Evolutionary conservation across 1,284 basidiomycete species (phyloP).

Genomic region (Singerocomus inundabilis): DNA sequence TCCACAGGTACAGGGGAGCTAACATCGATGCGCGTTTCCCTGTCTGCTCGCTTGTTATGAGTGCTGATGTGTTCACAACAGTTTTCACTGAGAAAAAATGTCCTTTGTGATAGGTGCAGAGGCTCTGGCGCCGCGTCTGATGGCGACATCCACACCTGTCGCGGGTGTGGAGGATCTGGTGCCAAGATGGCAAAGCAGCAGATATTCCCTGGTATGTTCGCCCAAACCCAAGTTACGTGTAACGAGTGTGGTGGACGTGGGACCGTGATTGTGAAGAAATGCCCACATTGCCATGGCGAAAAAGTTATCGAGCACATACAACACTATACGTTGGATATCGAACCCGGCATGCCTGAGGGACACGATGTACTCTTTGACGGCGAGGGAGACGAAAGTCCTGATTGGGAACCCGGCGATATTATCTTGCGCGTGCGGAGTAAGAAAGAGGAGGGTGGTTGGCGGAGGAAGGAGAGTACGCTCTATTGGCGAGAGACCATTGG

Average conservation of each 20-base stretch:
- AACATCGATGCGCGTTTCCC: conserved; percentile 69
- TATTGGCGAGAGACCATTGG: conserved; percentile 90
- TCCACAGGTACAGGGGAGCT: conserved; percentile 66
- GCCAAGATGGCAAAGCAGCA: conserved; percentile 86
- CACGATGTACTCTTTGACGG: conserved; percentile 90
- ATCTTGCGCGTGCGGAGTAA: conserved; percentile 78
- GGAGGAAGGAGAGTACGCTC: conserved; percentile 83
- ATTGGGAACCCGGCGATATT: conserved; percentile 91
- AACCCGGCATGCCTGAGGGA: conserved; percentile 88
- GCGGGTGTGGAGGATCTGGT: conserved; percentile 80
- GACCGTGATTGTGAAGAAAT: conserved; percentile 70
- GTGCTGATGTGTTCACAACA: conserved; percentile 34
- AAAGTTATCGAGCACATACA: conserved; percentile 85
- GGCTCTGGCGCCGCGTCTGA: conserved; percentile 89
- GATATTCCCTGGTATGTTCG: conserved; percentile 94
- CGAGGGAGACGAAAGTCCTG: conserved; percentile 90
- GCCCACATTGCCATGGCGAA: conserved; percentile 78
- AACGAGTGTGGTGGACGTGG: conserved; percentile 83
- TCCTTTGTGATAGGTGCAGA: conserved; percentile 91
- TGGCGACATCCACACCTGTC: conserved; percentile 79
- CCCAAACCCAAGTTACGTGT: conserved; percentile 76
- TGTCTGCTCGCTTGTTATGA: not conserved
- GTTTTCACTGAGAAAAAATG: conserved; percentile 87
- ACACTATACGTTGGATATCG: conserved; percentile 78
- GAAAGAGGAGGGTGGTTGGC: conserved; percentile 76